phyloP scores from a whole-genome alignment of 371 early-diverging fungal genomes.

The Nematocida parisii region DNA sequence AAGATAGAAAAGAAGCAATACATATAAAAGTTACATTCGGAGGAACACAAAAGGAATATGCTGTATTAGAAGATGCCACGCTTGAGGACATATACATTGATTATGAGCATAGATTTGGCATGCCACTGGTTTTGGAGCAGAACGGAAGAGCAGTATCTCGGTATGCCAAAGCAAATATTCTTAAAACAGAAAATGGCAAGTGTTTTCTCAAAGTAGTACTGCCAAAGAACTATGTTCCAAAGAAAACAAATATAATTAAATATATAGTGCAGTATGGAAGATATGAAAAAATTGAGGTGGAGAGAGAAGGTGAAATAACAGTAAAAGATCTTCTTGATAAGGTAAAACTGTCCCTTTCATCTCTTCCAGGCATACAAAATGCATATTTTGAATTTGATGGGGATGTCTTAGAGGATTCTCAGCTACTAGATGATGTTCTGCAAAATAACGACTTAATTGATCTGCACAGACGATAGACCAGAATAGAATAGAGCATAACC shows the following conservation, averaged over 20 bases:
- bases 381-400: constrained; percentile 37
- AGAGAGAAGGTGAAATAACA: not conserved
- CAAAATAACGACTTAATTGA: constrained; percentile 35
- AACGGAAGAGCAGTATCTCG: constrained; percentile 8
- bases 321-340: constrained; percentile 11
- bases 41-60: constrained; percentile 22
- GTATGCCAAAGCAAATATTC: constrained; percentile 25
- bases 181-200: not conserved
- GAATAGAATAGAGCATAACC: not conserved
- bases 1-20: not conserved
- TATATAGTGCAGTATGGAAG: constrained; percentile 24
- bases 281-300: not conserved
- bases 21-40: constrained; percentile 24
- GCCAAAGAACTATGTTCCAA: not conserved
- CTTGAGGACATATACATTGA: constrained; percentile 29
- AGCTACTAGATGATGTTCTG: constrained; percentile 21
- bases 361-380: not conserved
- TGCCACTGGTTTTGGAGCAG: constrained; percentile 9
- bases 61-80: not conserved
- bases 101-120: constrained; percentile 41
- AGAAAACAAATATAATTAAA: not conserved
- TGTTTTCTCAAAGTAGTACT: not conserved
- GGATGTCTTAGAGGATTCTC: constrained; percentile 8
- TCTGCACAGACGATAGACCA: not conserved
- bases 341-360: not conserved